Evolutionary conservation across 2,329 filamentous ascomycete genomes (phyloP).

Genomic region (Corynespora cassiicola): DNA sequence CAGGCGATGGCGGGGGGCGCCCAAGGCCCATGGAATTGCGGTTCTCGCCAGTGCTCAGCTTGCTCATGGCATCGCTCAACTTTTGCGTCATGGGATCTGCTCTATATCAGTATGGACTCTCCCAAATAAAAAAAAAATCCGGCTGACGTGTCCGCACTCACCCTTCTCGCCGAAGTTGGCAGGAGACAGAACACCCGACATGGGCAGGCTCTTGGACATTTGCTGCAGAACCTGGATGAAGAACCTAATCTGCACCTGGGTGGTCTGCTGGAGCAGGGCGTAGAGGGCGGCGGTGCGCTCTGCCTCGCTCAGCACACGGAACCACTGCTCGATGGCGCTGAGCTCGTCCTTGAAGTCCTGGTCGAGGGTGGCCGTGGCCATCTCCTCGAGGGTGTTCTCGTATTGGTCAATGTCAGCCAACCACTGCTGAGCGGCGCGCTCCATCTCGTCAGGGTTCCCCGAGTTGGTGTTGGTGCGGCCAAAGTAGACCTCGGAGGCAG

Average conservation of each 20-base stretch:
- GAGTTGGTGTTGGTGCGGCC: constrained; percentile 74
- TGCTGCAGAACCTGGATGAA: constrained; percentile 99
- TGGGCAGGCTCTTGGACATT: constrained; percentile 97
- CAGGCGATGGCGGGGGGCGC: constrained; percentile 77
- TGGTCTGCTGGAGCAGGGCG: constrained; percentile 95
- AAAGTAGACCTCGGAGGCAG: constrained; percentile 91
- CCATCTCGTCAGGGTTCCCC: constrained; percentile 80
- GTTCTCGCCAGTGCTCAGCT: constrained; percentile 85
- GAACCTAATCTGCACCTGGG: constrained; percentile 97
- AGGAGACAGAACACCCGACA: constrained; percentile 93
- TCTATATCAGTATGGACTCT: constrained; percentile 24
- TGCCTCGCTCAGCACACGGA: constrained; percentile 93
- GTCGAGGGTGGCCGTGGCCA: constrained; percentile 97
- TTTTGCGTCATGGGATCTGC: constrained; percentile 96
- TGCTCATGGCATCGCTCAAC: constrained; percentile 94
- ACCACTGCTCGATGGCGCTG: constrained; percentile 99
- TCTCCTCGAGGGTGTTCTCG: constrained; percentile 97
- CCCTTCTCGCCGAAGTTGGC: constrained; percentile 94
- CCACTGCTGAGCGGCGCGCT: constrained; percentile 97
- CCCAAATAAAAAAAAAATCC: background rate
- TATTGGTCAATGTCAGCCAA: constrained; percentile 99
- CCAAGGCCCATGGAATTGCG: constrained; percentile 78
- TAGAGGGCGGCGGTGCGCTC: constrained; percentile 96
- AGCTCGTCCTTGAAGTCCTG: constrained; percentile 99
- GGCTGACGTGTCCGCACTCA: constrained; percentile 51